These are phyloP conservation scores for Calonectria honghensis DNA, from an alignment of 2,329 filamentous ascomycete genomes.

Conservation along the genomic window DNA sequence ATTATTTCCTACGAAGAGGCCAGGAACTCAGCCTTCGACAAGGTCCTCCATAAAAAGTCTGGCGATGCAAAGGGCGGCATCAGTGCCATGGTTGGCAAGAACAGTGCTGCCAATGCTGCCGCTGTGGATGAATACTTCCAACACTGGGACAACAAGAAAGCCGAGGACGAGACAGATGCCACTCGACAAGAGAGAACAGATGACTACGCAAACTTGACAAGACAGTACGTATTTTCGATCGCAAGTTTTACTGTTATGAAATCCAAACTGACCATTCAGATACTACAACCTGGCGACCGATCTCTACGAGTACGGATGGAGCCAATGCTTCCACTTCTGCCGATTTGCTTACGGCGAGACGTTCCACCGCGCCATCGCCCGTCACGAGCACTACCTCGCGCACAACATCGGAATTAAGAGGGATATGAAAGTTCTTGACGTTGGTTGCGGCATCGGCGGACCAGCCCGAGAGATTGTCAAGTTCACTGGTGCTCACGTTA, in stretches of 20 bases:
- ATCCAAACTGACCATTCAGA: slow-evolving; percentile 62
- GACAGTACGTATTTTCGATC: slow-evolving; percentile 77
- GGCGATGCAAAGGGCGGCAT: slow-evolving; percentile 81
- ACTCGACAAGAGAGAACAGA: slow-evolving; percentile 79
- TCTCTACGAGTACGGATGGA: slow-evolving; percentile 96
- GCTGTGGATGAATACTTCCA: slow-evolving; percentile 92
- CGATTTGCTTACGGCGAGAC: slow-evolving; percentile 89
- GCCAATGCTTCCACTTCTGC: slow-evolving; percentile 95
- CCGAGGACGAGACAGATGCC: slow-evolving; percentile 84
- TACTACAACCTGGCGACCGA: slow-evolving; percentile 96
- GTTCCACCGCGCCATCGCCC: slow-evolving; percentile 91
- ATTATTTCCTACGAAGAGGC: slow-evolving; percentile 86
- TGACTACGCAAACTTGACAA: slow-evolving; percentile 91
- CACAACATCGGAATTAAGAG: slow-evolving; percentile 87
- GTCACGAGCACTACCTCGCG: slow-evolving; percentile 96
- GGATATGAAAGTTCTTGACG: slow-evolving; percentile 91
- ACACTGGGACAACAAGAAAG: slow-evolving; percentile 89
- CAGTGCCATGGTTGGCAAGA: slow-evolving; percentile 87
- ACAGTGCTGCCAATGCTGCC: slow-evolving; percentile 80
- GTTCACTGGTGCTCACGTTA: slow-evolving; percentile 89
- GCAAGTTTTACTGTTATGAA: background rate
- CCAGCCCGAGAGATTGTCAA: slow-evolving; percentile 96
- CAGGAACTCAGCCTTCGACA: slow-evolving; percentile 90
- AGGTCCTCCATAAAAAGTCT: slow-evolving; percentile 83
- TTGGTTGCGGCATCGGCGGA: slow-evolving; percentile 95